Base-by-base conservation (phyloP, 2,329 filamentous ascomycete genomes). In the Colletotrichum cereale region DNA sequence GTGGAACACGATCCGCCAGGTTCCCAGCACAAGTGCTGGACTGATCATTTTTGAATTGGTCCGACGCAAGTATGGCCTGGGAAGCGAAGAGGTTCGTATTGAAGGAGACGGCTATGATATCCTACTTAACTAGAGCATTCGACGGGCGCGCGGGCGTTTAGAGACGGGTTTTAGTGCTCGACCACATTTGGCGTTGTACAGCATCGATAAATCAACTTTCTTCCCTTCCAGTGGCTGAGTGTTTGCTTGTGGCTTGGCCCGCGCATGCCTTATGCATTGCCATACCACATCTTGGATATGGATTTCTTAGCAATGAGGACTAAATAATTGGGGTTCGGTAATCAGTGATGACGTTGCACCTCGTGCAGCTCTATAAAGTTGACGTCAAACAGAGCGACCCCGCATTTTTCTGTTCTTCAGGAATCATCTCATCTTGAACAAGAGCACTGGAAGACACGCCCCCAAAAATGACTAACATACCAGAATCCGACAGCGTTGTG, bases 31-130 rank as follows among this genome's bases (percentile, higher is more conserved):
- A 2, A 92, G 90, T 71, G 92, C 92, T 0, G 93, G 92, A 0
- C 79, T 95, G 71, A 93, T 95, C 75, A 93, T 94, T 26, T 95
- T 95, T 78, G 93, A 95, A 81, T 78, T 95, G 55, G 89, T 94
- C 47, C 84, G 93, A 67, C 85, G 92, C 44, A 93, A 93, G 80
- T 95, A 94, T 75, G 91, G 90, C 2, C 84, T 88, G 69, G 86
- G 87, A 2, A 85, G 85, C 24, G 90, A 92, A 61, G 87, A 87
- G 75, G 90, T 90, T 73, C 86, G 86, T 75, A 93, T 93, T 64
- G 87, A 86, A 60, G 89, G 89, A 78, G 91, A 92, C 74, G 91
- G 91, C 1, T 93, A 93, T 75, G 90, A 93, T 76, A 93, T 95
- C 76, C 76, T 93, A 73, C 82, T 94, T 58, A 79, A 80, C 64